A percentile compares a stretch with the other conserved stretches of the same genome.
Conservation (phyloP, 371 early-diverging fungal genomes). For the Umbelopsis sp. region DNA sequence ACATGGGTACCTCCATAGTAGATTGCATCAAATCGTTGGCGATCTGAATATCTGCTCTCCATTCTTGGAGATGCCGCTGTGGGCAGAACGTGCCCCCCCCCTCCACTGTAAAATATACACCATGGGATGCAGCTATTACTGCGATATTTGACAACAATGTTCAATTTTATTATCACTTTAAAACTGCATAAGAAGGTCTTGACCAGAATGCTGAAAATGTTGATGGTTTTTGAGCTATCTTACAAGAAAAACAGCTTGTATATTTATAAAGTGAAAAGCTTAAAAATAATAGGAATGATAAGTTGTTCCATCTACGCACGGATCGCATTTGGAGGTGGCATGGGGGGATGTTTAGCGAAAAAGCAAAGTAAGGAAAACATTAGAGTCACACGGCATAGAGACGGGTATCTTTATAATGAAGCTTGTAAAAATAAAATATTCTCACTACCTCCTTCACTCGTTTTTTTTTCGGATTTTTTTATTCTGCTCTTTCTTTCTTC, state of each 20-base stretch:
- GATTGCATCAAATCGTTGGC: conserved; percentile 15
- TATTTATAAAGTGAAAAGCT: neutral
- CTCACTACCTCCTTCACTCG: conserved; percentile 6
- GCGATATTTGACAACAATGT: too few relatives aligned
- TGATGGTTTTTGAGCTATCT: neutral
- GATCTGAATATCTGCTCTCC: neutral
- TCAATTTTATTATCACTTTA: neutral
- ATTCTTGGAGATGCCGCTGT: neutral
- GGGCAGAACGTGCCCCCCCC: neutral
- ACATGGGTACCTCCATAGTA: neutral
- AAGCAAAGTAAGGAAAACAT: neutral
- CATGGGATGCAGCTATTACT: too few relatives aligned
- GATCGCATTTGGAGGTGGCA: neutral
- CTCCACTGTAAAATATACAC: conserved; percentile 14
- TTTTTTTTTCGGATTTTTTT: neutral
- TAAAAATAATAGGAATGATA: neutral
- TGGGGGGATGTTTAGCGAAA: neutral
- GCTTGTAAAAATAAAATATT: conserved; percentile 18
- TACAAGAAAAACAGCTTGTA: neutral
- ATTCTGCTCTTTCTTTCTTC: neutral
- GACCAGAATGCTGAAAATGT: too few relatives aligned
- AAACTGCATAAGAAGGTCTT: neutral
- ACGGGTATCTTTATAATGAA: conserved; percentile 17
- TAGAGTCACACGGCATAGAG: conserved; percentile 14
- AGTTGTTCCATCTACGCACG: neutral